Evolutionary conservation across 225 moss, liverwort and hornwort species (phyloP).

Genomic region (Sphagnum contortum): DNA sequence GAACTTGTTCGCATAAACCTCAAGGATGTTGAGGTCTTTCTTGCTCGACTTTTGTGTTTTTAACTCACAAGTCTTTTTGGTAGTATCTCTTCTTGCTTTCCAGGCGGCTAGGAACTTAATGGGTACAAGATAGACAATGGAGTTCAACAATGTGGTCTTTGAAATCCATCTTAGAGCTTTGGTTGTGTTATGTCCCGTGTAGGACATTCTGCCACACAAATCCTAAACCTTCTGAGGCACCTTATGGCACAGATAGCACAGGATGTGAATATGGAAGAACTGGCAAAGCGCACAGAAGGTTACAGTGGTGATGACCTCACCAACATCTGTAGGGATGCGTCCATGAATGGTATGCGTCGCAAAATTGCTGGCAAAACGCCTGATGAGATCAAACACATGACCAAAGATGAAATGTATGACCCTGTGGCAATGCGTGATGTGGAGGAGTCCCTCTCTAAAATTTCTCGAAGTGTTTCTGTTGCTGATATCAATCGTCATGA

Average conservation of each 20-base stretch:
- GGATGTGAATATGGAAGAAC: constrained; percentile 40
- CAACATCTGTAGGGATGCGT: constrained; percentile 56
- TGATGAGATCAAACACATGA: constrained; percentile 59
- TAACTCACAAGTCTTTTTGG: constrained; percentile 1
- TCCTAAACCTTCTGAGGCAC: background rate
- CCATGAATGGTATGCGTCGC: constrained; percentile 63
- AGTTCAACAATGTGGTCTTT: too few relatives aligned
- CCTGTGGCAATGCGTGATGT: constrained; percentile 55
- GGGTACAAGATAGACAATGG: too few relatives aligned
- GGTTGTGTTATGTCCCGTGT: too few relatives aligned
- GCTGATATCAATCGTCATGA: constrained; percentile 49
- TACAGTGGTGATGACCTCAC: constrained; percentile 60
- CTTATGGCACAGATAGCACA: constrained; percentile 26
- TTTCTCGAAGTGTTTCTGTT: constrained; percentile 44
- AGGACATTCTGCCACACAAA: too few relatives aligned
- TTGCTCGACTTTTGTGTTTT: background rate
- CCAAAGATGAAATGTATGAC: constrained; percentile 58
- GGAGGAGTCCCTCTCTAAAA: constrained; percentile 44
- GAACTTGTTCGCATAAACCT: constrained; percentile 54
- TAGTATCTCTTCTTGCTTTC: background rate
- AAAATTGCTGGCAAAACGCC: constrained; percentile 57
- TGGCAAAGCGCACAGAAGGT: constrained; percentile 42
- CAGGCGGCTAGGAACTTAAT: too few relatives aligned
- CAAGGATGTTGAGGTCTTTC: constrained; percentile 42
- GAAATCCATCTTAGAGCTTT: background rate